These are phyloP conservation scores for Westerdykella ornata DNA, from an alignment of 2,329 filamentous ascomycete species.

Conservation along the genomic window DNA sequence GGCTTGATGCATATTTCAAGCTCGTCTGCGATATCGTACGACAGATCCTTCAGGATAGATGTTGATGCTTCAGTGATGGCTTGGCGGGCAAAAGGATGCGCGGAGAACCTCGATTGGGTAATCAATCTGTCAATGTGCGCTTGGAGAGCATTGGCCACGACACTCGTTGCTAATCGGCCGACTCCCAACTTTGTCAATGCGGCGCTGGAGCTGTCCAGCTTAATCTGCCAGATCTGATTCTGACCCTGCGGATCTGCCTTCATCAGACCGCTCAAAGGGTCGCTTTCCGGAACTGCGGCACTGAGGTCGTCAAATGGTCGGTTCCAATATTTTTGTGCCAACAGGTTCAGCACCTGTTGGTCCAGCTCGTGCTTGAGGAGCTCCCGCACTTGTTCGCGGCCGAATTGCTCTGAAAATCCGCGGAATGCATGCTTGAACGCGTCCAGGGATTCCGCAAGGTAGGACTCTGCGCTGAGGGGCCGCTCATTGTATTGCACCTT, in stretches of 20 bases:
- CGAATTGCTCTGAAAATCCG: conserved; percentile 82
- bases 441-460: conserved; percentile 89
- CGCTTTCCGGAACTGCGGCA: conserved; percentile 57
- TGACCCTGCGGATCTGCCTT: conserved; percentile 67
- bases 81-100: conserved; percentile 85
- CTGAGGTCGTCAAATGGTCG: conserved; percentile 83
- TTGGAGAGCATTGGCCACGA: conserved; percentile 83
- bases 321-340: conserved; percentile 96
- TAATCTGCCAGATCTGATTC: conserved; percentile 85
- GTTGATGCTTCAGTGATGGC: conserved; percentile 89
- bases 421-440: conserved; percentile 98
- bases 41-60: conserved; percentile 84
- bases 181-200: conserved; percentile 91
- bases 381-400: conserved; percentile 79
- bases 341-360: conserved; percentile 85
- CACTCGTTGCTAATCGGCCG: conserved; percentile 82
- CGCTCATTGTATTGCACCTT: conserved; percentile 99
- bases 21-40: conserved; percentile 95
- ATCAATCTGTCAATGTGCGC: conserved; percentile 74
- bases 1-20: conserved; percentile 99
- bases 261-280: conserved; percentile 70
- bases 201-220: conserved; percentile 86
- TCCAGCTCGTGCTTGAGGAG: conserved; percentile 88
- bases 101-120: conserved; percentile 71
- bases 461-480: conserved; percentile 88